Evolutionary conservation across 768 basidiomycete species (phyloP), one percentile per base, ranked within the genome.

Genomic region (Lactarius psammicola): DNA sequence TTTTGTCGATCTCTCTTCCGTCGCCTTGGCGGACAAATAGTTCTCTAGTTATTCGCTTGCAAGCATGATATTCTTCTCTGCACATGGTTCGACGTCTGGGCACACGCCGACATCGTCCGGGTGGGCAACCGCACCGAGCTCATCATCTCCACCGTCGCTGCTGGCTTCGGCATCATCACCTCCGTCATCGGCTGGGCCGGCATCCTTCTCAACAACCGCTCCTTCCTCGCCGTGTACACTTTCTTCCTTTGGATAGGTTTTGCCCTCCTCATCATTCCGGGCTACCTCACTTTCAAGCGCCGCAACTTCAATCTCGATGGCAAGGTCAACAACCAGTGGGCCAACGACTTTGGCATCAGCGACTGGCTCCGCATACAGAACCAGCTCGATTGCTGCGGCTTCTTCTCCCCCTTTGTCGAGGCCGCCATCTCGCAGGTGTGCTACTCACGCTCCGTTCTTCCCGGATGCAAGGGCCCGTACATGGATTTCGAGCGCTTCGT

Each of bases 291-390:
- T 44, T 94, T 90, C 81, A 90, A 88, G 74, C 80, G 82, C 46
- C 81, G 81, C 60, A 81, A 84, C 7, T 91, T 92, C 81, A 91
- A 92, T 74, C 82, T 92, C 63, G 88, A 92, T 72, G 90, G 88
- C 51, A 92, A 92, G 76, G 75, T 91, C 76, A 92, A 90, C 75
- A 75, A 81, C 10, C 87, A 91, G 74, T 92, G 90, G 91, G 87
- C 85, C 60, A 80, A 84, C 51, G 72, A 76, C 53, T 80, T 92
- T 23, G 86, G 85, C 13, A 74, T 85, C 31, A 71, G 75, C 1
- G 89, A 87, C 7, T 82, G 91, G 42, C 76, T 90, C 18, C 79
- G 84, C 33, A 81, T 92, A 55, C 91, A 94, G 75, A 86, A 91
- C 73, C 80, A 86, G 75, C 83, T 92, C 26, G 71, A 77, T n/a